Evolutionary conservation across 2,329 filamentous ascomycete genomes (phyloP).

Genomic region (Fusarium caatingaense): DNA sequence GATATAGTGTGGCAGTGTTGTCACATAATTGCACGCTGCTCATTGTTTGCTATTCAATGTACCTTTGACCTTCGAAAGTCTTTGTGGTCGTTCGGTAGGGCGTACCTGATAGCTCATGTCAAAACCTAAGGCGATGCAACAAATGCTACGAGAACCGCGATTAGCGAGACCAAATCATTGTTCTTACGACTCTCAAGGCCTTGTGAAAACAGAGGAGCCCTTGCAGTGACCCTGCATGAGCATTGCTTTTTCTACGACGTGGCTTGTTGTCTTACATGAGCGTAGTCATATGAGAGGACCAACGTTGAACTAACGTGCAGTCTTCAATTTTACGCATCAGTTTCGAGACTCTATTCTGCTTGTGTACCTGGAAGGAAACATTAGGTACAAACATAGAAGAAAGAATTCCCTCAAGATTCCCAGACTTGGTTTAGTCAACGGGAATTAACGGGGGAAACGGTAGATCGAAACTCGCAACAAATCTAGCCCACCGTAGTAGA

Average conservation of each 20-base stretch:
- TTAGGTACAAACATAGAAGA: not conserved
- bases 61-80: not conserved
- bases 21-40: not conserved
- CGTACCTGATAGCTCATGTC: not conserved
- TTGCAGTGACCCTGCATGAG: not conserved
- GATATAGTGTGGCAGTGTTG: not conserved
- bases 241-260: slow-evolving; percentile 31
- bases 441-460: not conserved
- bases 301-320: not conserved
- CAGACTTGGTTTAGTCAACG: not conserved
- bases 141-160: not conserved
- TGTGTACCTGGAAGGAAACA: not conserved
- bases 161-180: not conserved
- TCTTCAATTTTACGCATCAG: not conserved
- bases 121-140: not conserved
- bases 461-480: not conserved
- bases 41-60: not conserved
- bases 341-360: not conserved
- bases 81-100: not conserved
- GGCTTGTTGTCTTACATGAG: slow-evolving; percentile 21
- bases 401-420: not conserved
- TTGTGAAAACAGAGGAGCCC: not conserved
- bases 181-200: not conserved
- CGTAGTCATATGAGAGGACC: slow-evolving; percentile 13
- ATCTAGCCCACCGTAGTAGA: not conserved